Evolutionary conservation across 1,284 basidiomycete species (phyloP).

Genomic region (Tremellales sp.): DNA sequence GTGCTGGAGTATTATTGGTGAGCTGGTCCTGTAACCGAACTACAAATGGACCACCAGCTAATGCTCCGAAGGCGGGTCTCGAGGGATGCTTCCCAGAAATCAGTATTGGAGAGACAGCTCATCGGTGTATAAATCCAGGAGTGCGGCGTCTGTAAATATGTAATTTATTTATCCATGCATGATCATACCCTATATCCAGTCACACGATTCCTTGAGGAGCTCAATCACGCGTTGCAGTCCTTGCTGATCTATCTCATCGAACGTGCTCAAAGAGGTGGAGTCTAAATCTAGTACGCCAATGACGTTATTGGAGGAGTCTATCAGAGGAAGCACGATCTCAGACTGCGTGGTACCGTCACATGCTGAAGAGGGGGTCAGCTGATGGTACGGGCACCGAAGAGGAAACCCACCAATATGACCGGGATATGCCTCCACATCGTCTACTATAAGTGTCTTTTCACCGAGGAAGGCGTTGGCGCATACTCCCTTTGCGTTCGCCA

Average conservation of each 20-base stretch:
- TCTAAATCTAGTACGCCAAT: slow-evolving; percentile 83
- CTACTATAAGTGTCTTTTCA: slow-evolving; percentile 59
- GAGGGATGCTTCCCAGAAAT: slow-evolving; percentile 50
- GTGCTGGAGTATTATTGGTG: slow-evolving; percentile 92
- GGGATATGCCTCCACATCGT: slow-evolving; percentile 70
- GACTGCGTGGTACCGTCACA: slow-evolving; percentile 82
- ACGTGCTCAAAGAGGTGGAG: slow-evolving; percentile 66
- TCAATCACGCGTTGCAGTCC: slow-evolving; percentile 68
- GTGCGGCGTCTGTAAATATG: background rate
- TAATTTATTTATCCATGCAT: background rate
- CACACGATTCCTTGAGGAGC: slow-evolving; percentile 52
- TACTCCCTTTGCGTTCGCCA: slow-evolving; percentile 64
- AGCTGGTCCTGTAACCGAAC: slow-evolving; percentile 27
- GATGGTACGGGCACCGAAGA: background rate
- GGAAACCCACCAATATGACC: slow-evolving; percentile 62
- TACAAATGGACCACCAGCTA: background rate
- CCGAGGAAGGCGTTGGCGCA: slow-evolving; percentile 71
- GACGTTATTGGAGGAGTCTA: slow-evolving; percentile 46
- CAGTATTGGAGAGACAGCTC: slow-evolving; percentile 41
- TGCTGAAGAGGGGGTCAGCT: slow-evolving; percentile 45
- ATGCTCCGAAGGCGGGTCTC: slow-evolving; percentile 43
- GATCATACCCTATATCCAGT: slow-evolving; percentile 18
- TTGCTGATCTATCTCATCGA: slow-evolving; percentile 65
- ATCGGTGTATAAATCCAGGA: slow-evolving; percentile 22
- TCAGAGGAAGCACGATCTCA: slow-evolving; percentile 76